Evolutionary conservation across 1,284 basidiomycete genomes (phyloP).

Genomic region (Tylopilus sp.): DNA sequence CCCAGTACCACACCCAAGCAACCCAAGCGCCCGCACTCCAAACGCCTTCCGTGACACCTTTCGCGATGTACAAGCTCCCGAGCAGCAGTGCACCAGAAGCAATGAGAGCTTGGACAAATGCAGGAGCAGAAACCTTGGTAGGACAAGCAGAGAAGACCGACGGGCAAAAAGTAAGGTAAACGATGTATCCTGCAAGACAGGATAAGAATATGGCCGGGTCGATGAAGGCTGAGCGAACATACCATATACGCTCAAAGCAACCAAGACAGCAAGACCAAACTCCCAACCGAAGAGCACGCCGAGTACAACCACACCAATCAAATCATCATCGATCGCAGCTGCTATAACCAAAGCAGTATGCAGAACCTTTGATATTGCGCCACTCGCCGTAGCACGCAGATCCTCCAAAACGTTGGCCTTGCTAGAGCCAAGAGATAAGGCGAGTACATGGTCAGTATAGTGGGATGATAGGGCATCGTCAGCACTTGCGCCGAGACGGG

Average conservation of each 20-base stretch:
- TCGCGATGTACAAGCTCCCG: constrained; percentile 47
- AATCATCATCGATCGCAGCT: constrained; percentile 75
- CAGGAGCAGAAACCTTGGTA: constrained; percentile 49
- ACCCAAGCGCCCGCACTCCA: constrained; percentile 32
- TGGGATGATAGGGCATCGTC: constrained; percentile 77
- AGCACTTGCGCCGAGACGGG: constrained; percentile 85
- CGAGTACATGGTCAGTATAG: constrained; percentile 76
- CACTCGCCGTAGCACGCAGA: constrained; percentile 76
- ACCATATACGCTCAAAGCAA: constrained; percentile 78
- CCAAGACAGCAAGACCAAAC: constrained; percentile 65
- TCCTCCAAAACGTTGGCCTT: constrained; percentile 44
- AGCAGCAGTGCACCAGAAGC: constrained; percentile 74
- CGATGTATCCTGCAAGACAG: constrained; percentile 12
- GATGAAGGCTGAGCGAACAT: constrained; percentile 20
- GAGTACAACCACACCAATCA: constrained; percentile 65
- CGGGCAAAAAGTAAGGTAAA: constrained; percentile 13
- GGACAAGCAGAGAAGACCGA: constrained; percentile 8
- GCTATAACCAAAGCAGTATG: constrained; percentile 82
- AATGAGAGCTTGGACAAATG: constrained; percentile 76
- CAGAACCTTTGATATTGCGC: constrained; percentile 83
- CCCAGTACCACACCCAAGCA: constrained; percentile 33
- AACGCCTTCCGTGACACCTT: constrained; percentile 28
- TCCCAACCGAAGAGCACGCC: constrained; percentile 64
- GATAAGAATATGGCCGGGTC: neutral
- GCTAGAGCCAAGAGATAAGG: constrained; percentile 71